A percentile compares a stretch with the other conserved stretches of the same genome.
These are phyloP conservation scores for Cryptosporidium tyzzeri DNA, from an alignment of 169 alveolate genomes.

Conservation along the genomic window DNA sequence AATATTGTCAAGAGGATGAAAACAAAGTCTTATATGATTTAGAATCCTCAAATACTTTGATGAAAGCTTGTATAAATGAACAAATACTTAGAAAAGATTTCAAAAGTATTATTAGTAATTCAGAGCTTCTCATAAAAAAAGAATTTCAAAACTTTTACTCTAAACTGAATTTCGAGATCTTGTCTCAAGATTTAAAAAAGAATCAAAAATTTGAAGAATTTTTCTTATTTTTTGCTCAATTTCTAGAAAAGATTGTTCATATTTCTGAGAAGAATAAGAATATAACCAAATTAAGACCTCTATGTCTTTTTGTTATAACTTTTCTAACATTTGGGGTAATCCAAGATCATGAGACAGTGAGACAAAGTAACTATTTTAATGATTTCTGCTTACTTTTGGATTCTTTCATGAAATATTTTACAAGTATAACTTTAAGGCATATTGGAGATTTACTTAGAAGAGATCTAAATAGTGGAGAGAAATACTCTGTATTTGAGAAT, in stretches of 20 bases:
- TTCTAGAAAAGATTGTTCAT: conserved; percentile 20
- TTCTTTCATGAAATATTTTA: background rate
- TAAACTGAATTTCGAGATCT: conserved; percentile 12
- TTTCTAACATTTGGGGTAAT: background rate
- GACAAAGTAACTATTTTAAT: background rate
- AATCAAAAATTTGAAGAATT: background rate
- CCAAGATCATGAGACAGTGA: conserved; percentile 20
- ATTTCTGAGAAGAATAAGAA: background rate
- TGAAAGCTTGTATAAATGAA: conserved; percentile 2
- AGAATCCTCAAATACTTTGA: conserved; percentile 7
- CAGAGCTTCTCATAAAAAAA: conserved; percentile 4
- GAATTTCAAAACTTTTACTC: conserved; percentile 30
- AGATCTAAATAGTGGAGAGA: conserved; percentile 20
- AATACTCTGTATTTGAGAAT: conserved; percentile 9
- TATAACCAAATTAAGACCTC: conserved; percentile 5
- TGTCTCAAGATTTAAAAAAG: background rate
- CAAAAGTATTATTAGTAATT: background rate
- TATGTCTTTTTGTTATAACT: conserved; percentile 5
- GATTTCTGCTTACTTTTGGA: conserved; percentile 15
- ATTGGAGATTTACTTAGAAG: conserved; percentile 20
- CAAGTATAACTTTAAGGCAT: background rate
- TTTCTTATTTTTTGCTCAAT: conserved; percentile 21
- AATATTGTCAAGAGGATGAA: background rate
- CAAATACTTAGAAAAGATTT: background rate
- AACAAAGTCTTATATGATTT: background rate